A percentile compares a stretch with the other conserved stretches of the same genome.
Conservation (phyloP, 2,329 filamentous ascomycete species). For the Diaporthe ampelina region DNA sequence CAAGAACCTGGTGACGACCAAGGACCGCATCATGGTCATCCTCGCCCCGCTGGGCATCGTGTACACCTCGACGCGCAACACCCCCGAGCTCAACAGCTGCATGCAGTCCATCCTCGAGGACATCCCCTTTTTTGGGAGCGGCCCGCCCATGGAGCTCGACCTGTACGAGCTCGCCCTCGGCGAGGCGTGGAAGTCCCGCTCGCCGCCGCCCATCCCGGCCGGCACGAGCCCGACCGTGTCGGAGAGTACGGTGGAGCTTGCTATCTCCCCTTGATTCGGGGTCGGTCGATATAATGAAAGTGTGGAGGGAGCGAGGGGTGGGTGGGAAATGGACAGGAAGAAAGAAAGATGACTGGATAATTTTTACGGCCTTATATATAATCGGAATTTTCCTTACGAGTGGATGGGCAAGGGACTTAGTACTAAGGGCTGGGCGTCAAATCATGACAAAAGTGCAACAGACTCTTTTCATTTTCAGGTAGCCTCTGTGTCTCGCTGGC, state of each 20-base stretch:
- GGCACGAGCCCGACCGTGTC: constrained; percentile 36
- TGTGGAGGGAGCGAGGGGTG: background rate
- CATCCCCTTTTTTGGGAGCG: constrained; percentile 39
- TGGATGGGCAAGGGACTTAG: background rate
- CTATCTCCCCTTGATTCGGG: constrained; percentile 15
- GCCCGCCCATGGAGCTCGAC: constrained; percentile 29
- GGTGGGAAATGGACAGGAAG: too few species aligned
- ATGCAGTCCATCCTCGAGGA: constrained; percentile 42
- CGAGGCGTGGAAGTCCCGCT: constrained; percentile 32
- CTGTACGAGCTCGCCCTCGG: constrained; percentile 37
- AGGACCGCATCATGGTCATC: constrained; percentile 41
- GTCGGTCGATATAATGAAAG: too few species aligned
- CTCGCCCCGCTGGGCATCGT: constrained; percentile 42
- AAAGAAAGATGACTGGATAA: background rate
- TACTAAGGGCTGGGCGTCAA: background rate
- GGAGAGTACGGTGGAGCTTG: constrained; percentile 27
- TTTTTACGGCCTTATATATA: background rate
- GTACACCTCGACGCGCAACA: constrained; percentile 36
- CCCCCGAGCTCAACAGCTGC: constrained; percentile 37
- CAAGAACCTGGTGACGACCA: constrained; percentile 40
- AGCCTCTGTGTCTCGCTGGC: constrained; percentile 13
- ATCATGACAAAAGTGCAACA: background rate
- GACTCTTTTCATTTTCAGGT: background rate
- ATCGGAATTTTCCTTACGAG: background rate
- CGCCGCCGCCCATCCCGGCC: constrained; percentile 22